A percentile compares a stretch with the other conserved stretches of the same genome.
phyloP scores from a whole-genome alignment of 352 stramenopile species.

The Discostella stelligera region DNA sequence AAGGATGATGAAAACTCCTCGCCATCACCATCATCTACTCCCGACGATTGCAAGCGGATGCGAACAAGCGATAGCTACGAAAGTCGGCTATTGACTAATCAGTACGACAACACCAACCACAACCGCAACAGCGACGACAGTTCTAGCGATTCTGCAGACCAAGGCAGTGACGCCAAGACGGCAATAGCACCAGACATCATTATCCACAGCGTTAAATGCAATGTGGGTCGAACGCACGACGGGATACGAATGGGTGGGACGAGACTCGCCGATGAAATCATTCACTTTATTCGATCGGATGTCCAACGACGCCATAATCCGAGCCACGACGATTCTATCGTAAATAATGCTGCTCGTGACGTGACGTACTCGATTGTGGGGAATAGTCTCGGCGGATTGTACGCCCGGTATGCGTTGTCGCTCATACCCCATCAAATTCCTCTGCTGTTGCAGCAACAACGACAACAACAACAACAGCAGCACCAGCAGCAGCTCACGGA shows the following conservation, averaged over 20 bases:
- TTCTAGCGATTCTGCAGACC: background rate
- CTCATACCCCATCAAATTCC: conserved; percentile 53
- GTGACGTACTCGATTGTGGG: conserved; percentile 49
- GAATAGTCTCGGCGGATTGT: conserved; percentile 54
- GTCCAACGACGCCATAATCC: conserved; percentile 8
- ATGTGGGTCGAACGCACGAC: conserved; percentile 46
- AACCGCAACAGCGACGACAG: no score
- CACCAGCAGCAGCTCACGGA: background rate
- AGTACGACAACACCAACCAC: no score
- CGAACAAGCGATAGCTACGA: background rate
- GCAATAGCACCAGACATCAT: conserved; percentile 13
- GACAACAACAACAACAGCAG: conserved; percentile 5
- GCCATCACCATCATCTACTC: no score
- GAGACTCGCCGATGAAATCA: conserved; percentile 45
- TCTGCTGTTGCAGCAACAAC: conserved; percentile 4
- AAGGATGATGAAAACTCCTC: background rate
- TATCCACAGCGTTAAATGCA: conserved; percentile 45
- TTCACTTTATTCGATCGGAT: conserved; percentile 40
- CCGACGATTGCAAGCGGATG: background rate
- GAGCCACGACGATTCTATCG: background rate
- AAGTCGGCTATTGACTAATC: no score
- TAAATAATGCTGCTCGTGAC: conserved; percentile 14
- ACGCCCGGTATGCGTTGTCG: conserved; percentile 53
- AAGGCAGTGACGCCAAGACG: background rate
- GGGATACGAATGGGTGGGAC: conserved; percentile 38